Evolutionary conservation across 139 green algal genomes (phyloP).

Genomic region (Chlorella vulgaris): DNA sequence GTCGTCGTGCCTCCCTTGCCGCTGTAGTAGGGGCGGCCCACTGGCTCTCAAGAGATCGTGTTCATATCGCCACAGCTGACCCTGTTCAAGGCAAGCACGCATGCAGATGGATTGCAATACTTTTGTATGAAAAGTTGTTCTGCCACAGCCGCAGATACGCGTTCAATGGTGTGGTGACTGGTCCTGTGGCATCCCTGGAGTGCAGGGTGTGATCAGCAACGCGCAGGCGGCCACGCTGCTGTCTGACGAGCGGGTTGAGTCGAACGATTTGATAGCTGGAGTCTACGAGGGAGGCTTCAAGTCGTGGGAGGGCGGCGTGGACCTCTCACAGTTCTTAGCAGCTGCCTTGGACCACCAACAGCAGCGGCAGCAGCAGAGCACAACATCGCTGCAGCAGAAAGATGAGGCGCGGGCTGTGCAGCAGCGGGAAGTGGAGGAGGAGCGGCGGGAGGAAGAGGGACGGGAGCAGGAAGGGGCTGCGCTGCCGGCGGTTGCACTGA

Average conservation of each 20-base stretch:
- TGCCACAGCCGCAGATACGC: not conserved
- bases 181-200: not conserved
- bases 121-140: not conserved
- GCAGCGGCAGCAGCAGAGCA: not conserved
- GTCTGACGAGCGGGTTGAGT: not conserved
- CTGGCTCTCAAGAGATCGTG: constrained; percentile 2
- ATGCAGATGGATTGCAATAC: not conserved
- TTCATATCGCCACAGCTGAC: not conserved
- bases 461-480: not conserved
- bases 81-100: constrained; percentile 9
- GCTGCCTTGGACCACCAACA: constrained; percentile 17
- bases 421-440: not conserved
- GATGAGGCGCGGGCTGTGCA: not conserved
- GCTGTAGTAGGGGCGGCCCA: constrained; percentile 13
- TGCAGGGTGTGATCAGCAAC: constrained; percentile 30
- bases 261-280: constrained; percentile 44
- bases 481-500: not conserved
- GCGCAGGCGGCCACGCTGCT: constrained; percentile 10
- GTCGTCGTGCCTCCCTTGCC: not conserved
- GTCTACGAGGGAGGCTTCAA: constrained; percentile 85
- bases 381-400: not conserved
- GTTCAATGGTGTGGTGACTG: not conserved
- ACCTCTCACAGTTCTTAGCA: constrained; percentile 75
- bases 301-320: constrained; percentile 87
- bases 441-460: not conserved